A percentile compares a stretch with the other conserved stretches of the same genome.
These are phyloP conservation scores for Stellera chamaejasme DNA, from an alignment of 345 rosid species.

Conservation along the genomic window DNA sequence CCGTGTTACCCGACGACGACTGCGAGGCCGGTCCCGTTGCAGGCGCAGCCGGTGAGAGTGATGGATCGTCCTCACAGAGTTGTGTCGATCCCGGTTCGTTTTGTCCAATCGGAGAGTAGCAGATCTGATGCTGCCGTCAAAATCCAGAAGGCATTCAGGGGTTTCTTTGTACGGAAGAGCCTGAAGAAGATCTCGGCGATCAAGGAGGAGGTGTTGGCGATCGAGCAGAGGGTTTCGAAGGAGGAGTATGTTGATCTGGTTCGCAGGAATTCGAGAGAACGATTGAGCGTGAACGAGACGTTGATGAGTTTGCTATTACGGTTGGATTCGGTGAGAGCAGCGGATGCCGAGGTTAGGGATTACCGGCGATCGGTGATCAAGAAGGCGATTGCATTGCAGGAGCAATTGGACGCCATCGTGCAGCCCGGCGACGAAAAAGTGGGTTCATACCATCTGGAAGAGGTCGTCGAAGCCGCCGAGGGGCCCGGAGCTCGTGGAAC, in stretches of 20 bases:
- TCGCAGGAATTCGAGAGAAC: slow-evolving; percentile 31
- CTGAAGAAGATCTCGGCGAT: slow-evolving; percentile 34
- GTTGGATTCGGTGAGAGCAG: slow-evolving; percentile 50
- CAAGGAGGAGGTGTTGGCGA: slow-evolving; percentile 31
- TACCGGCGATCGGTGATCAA: slow-evolving; percentile 41
- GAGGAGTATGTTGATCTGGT: slow-evolving; percentile 26
- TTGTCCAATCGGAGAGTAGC: slow-evolving; percentile 24
- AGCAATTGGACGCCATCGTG: slow-evolving; percentile 35
- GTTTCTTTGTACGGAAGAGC: slow-evolving; percentile 46
- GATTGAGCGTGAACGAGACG: slow-evolving; percentile 40
- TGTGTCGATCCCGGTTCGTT: slow-evolving; percentile 42
- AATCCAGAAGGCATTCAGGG: slow-evolving; percentile 54
- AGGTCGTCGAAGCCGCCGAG: not conserved
- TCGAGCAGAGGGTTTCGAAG: slow-evolving; percentile 31
- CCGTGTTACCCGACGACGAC: not conserved
- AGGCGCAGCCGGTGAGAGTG: not conserved
- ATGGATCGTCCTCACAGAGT: slow-evolving; percentile 21
- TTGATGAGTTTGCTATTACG: slow-evolving; percentile 46
- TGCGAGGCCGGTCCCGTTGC: slow-evolving; percentile 4
- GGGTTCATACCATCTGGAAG: not conserved
- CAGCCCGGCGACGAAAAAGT: slow-evolving; percentile 1
- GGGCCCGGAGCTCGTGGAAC: not conserved
- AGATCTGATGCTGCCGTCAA: slow-evolving; percentile 27
- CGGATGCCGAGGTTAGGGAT: slow-evolving; percentile 48
- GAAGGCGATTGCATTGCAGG: slow-evolving; percentile 53